phyloP scores from a whole-genome alignment of 2,329 filamentous ascomycete genomes.

The Talaromyces islandicus region DNA sequence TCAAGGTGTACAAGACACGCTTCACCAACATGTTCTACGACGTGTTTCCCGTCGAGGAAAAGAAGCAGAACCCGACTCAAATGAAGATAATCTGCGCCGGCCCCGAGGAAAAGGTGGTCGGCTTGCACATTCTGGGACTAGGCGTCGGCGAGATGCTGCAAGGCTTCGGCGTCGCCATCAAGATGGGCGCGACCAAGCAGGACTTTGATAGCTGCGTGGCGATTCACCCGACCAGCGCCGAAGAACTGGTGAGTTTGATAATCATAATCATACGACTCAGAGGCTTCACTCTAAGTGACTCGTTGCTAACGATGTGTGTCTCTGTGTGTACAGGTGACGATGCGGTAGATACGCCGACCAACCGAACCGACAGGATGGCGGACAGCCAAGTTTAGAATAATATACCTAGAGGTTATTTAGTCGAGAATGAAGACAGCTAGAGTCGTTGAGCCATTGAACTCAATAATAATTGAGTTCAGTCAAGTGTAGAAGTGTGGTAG shows the following conservation, averaged over 20 bases:
- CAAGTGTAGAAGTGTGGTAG: neutral
- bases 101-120: conserved; percentile 46
- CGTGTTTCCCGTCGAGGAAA: conserved; percentile 42
- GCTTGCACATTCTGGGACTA: conserved; percentile 45
- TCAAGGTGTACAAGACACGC: conserved; percentile 46
- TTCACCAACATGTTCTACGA: conserved; percentile 47
- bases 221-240: conserved; percentile 71
- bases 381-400: neutral
- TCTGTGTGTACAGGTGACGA: conserved; percentile 8
- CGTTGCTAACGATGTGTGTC: neutral
- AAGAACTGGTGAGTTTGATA: conserved; percentile 64
- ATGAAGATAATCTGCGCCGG: conserved; percentile 47
- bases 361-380: neutral
- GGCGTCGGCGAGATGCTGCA: conserved; percentile 62
- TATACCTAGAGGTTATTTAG: neutral
- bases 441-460: neutral
- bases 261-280: neutral
- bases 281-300: neutral
- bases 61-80: conserved; percentile 44
- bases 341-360: conserved; percentile 5
- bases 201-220: conserved; percentile 71
- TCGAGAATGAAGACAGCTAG: neutral
- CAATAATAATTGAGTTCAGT: neutral
- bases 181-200: conserved; percentile 74
- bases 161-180: conserved; percentile 69